phyloP scores from a whole-genome alignment of 352 stramenopile species.

The Phytophthora litchii region DNA sequence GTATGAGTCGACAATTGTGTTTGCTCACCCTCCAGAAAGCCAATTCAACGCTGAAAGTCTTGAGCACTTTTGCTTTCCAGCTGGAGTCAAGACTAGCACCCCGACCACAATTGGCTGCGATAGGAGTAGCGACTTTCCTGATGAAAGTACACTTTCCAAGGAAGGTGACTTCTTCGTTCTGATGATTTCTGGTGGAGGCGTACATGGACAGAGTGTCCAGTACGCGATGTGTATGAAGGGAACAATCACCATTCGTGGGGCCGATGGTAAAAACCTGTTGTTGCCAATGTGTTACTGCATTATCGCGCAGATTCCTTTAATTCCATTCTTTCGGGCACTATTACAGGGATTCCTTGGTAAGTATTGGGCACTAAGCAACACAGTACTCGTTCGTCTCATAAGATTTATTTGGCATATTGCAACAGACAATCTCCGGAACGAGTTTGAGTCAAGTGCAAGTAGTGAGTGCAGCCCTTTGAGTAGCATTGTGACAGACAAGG shows the following conservation, averaged over 20 bases:
- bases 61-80: constrained; percentile 78
- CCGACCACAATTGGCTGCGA: not conserved
- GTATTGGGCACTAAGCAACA: not conserved
- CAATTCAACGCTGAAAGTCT: constrained; percentile 77
- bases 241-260: constrained; percentile 24
- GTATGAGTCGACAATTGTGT: constrained; percentile 64
- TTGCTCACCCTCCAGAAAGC: constrained; percentile 63
- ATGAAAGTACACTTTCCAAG: constrained; percentile 1
- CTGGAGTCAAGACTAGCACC: constrained; percentile 32
- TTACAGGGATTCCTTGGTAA: constrained; percentile 44
- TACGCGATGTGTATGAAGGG: constrained; percentile 66
- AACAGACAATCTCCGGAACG: constrained; percentile 30
- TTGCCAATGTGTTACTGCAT: constrained; percentile 61
- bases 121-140: not conserved
- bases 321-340: constrained; percentile 48
- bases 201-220: constrained; percentile 55
- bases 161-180: constrained; percentile 53
- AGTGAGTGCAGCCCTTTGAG: constrained; percentile 12
- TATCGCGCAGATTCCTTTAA: constrained; percentile 46
- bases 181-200: constrained; percentile 53
- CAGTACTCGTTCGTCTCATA: not conserved
- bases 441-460: constrained; percentile 13
- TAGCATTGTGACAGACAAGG: constrained; percentile 53
- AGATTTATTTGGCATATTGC: not conserved
- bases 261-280: constrained; percentile 13